Evolutionary conservation across 2,329 filamentous ascomycete species (phyloP), one percentile per base, ranked within the genome.

Genomic region (Hypocrella siamensis): DNA sequence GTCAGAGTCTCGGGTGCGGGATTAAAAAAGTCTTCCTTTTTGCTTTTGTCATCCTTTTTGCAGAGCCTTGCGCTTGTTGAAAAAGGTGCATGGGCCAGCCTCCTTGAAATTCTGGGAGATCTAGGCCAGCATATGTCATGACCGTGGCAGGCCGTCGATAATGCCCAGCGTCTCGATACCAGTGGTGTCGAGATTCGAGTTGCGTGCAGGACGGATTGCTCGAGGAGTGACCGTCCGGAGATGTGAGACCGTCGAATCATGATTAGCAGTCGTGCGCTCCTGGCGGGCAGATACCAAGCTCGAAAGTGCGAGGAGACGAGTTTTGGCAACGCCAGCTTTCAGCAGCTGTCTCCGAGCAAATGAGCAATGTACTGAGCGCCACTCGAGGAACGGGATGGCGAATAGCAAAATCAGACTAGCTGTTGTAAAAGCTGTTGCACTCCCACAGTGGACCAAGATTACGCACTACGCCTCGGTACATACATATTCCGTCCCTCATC

Each of bases 21-120:
- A 40, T 71, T 63, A 36, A 72, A 67, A 40, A 70, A 69, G 15
- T 60, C 58, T 5, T 51, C 55, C 36, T 65, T 63, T 26, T 51
- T 48, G 17, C 45, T 47, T 25, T 43, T 41, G 47, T 56, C 52
- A 30, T 53, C 54, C 26, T 58, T 53, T 31, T 57, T 59, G 25
- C 44, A 40, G 19, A 54, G 36, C 22, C 42, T 40, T 33, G 45
- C 40, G 18, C 48, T 46, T 15, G 56, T 59, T 17, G 56, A 57
- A 40, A 60, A 60, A 15, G 44, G 38, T 5, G 53, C 51, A 17
- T 42, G 36, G 19, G 43, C 34, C 31, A 42, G 28, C 46, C 45
- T 27, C 44, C 43, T 27, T 45, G 45, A 28, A 45, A 33, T 28
- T 41, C 35, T 30, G 48, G 49, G 33, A 53, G 44, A 34, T 48